Conservation (phyloP, 1,139 yeast species). For the Pichia sp. region DNA sequence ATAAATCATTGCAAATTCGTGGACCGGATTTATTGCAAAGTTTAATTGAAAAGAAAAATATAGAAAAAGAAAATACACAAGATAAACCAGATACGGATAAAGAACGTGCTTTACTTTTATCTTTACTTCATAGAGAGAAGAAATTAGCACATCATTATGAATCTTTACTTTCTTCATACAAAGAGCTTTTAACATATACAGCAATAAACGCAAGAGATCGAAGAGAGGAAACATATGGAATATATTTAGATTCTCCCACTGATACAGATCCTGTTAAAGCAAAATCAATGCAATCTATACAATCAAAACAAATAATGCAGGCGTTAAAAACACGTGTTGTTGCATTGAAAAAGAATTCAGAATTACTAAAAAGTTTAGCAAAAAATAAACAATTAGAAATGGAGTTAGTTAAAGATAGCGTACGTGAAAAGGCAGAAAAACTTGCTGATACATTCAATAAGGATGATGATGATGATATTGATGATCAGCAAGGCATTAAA, state of each 20-base stretch:
- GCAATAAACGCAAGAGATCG: conserved; percentile 4
- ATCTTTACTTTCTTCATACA: conserved; percentile 15
- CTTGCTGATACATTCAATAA: conserved; percentile 1
- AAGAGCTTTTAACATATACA: conserved; percentile 10
- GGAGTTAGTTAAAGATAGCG: background rate
- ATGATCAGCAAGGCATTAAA: no score
- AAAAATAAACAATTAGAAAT: conserved; percentile 3
- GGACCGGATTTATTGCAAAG: no score
- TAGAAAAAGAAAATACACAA: background rate
- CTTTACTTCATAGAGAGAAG: conserved; percentile 24
- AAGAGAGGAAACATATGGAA: conserved; percentile 11
- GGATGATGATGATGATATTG: no score
- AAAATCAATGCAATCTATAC: background rate
- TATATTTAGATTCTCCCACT: conserved; percentile 1
- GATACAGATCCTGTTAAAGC: background rate
- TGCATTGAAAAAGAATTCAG: conserved; percentile 8
- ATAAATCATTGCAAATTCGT: no score
- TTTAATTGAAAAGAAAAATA: no score
- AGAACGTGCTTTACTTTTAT: conserved; percentile 3
- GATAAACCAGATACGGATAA: background rate
- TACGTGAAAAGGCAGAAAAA: conserved; percentile 4
- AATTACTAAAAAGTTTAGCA: conserved; percentile 3
- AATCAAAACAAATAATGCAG: conserved; percentile 3
- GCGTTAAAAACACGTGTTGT: conserved; percentile 1
- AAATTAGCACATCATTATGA: conserved; percentile 24